Base-by-base conservation (phyloP, 1,139 yeast species). In the Zygoascus sp. region DNA sequence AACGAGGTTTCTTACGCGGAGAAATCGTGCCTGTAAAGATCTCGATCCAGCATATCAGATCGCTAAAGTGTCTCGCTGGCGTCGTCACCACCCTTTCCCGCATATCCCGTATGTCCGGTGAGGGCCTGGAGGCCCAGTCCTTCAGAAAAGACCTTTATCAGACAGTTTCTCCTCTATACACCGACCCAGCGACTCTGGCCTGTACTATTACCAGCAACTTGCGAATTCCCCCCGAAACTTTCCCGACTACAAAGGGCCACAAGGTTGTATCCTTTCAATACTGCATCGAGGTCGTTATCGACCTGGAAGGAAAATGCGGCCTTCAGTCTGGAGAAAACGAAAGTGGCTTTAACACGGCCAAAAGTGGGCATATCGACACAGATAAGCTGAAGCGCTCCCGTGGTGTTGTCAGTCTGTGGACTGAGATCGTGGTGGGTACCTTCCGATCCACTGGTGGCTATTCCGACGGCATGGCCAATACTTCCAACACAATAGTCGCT, bases 131-230 rank as follows among this genome's bases (percentile, higher is more conserved):
- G 38, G 63, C 79, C 40, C 95, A 86, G 59, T 81, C 94, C 0
- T 88, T 83, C 63, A 72, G 97, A 53, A 89, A 89, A 62, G 97
- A 89, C 61, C 69, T 89, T 16, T 79, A 83, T 35, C 97, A 89
- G 64, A 75, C 79, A 40, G 76, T 88, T 1, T 74, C 85, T 0
- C 96, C 96, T 0, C 66, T 89, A n/a, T 82, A 79, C 54, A 80
- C 87, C 19, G 92, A 87, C 60, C 90, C 94, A 0, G 69, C 62
- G 5, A 75, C 84, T 0, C 70, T 80, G 40, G 67, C 73, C 28
- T 74, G 81, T 27, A 82, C 77, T 37, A 74, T 83, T 4, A 77
- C 77, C 34, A 78, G 90, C 1, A 77, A 79, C 41, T 66, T 89
- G 20, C 71, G 82, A 52, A 81, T 89, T 0, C 96, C 97, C 0